phyloP scores from a whole-genome alignment of 179 eudicot species.

The Patellifolia procumbens region DNA sequence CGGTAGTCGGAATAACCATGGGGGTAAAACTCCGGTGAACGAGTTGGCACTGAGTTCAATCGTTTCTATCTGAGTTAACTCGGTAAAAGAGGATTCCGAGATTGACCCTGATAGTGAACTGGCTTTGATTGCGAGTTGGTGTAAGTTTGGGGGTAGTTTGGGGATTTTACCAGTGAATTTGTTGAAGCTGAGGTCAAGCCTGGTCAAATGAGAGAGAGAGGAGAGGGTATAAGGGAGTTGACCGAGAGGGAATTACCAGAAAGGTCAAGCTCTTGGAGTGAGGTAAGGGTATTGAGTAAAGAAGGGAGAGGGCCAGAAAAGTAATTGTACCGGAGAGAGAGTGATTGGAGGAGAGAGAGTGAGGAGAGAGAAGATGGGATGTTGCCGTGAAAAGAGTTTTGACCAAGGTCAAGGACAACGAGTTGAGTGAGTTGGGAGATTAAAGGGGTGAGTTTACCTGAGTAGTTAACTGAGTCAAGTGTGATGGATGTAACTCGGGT shows the following conservation, averaged over 20 bases:
- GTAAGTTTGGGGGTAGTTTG: slow-evolving; percentile 52
- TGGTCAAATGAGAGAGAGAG: slow-evolving; percentile 35
- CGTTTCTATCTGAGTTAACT: slow-evolving; percentile 52
- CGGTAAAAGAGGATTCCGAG: slow-evolving; percentile 35
- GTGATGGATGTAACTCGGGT: slow-evolving; percentile 61
- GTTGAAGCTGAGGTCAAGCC: slow-evolving; percentile 72
- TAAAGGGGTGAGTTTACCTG: slow-evolving; percentile 66
- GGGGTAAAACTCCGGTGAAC: slow-evolving; percentile 38
- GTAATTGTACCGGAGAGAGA: slow-evolving; percentile 53
- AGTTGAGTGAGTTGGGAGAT: slow-evolving; percentile 59
- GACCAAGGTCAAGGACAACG: slow-evolving; percentile 54
- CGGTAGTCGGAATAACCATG: slow-evolving; percentile 59
- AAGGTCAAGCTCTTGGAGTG: slow-evolving; percentile 58
- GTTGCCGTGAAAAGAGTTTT: slow-evolving; percentile 59
- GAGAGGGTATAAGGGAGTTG: slow-evolving; percentile 40
- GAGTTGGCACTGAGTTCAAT: slow-evolving; percentile 63
- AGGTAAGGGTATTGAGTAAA: slow-evolving; percentile 36
- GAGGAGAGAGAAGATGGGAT: slow-evolving; percentile 61
- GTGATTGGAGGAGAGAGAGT: slow-evolving; percentile 43
- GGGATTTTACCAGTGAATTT: slow-evolving; percentile 57
- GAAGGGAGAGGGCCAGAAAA: slow-evolving; percentile 57
- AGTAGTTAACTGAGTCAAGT: slow-evolving; percentile 68
- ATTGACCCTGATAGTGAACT: slow-evolving; percentile 59
- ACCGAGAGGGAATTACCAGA: slow-evolving; percentile 58
- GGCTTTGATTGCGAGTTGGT: slow-evolving; percentile 48